These are phyloP conservation scores for Platismatia glauca DNA, from an alignment of 495 filamentous ascomycete genomes.

Conservation along the genomic window DNA sequence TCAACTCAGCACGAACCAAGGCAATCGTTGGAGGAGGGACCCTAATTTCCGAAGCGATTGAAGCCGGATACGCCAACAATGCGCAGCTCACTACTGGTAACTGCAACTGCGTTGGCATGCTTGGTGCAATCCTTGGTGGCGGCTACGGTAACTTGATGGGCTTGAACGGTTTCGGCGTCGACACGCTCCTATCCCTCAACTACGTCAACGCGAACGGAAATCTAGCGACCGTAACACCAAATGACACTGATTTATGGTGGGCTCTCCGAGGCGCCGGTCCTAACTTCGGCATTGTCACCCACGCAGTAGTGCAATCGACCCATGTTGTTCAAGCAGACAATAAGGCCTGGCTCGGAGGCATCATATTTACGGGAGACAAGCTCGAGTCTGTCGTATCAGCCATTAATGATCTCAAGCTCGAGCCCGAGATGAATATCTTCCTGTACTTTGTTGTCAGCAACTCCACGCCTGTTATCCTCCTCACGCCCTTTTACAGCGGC, in stretches of 20 bases:
- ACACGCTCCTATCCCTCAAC: constrained; percentile 17
- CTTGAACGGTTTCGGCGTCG: constrained; percentile 17
- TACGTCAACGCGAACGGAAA: constrained; percentile 10
- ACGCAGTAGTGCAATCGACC: constrained; percentile 4
- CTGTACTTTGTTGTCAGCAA: too few species aligned
- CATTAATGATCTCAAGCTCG: too few species aligned
- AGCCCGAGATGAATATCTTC: too few species aligned
- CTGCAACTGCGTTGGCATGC: constrained; percentile 19
- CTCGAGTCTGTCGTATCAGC: too few species aligned
- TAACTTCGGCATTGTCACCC: constrained; percentile 25
- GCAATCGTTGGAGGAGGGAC: too few species aligned
- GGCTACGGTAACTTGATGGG: constrained; percentile 18
- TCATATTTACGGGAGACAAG: too few species aligned
- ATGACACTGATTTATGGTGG: constrained; percentile 16
- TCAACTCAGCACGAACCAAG: too few species aligned
- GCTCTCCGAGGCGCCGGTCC: constrained; percentile 19
- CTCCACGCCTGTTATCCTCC: too few species aligned
- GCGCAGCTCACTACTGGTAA: constrained; percentile 21
- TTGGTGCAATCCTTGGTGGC: constrained; percentile 18
- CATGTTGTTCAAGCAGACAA: too few species aligned
- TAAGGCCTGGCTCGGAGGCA: too few species aligned
- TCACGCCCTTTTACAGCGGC: too few species aligned
- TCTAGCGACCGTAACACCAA: background rate
- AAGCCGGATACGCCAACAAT: constrained; percentile 19
- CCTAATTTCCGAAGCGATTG: too few species aligned